Evolutionary conservation across 2,329 filamentous ascomycete genomes (phyloP).

Genomic region (Leptographium wingfieldii): DNA sequence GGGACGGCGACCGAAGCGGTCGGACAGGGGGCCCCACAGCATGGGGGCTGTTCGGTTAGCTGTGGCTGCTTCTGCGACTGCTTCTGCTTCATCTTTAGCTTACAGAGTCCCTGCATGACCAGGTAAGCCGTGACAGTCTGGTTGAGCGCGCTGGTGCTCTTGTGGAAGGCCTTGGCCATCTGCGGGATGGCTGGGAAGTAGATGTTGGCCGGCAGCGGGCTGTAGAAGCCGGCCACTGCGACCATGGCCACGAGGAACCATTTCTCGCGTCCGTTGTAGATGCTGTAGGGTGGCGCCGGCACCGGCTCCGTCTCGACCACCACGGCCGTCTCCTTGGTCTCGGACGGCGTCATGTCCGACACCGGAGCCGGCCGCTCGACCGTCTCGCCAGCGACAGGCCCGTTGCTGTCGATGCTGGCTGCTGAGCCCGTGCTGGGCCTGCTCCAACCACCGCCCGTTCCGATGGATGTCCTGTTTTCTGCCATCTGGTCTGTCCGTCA

Average conservation of each 20-base stretch:
- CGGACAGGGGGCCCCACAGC: conserved; percentile 23
- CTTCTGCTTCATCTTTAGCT: not conserved
- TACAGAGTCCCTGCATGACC: conserved; percentile 18
- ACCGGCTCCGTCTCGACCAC: not conserved
- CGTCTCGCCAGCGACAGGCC: not conserved
- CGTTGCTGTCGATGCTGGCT: not conserved
- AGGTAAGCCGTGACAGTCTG: conserved; percentile 21
- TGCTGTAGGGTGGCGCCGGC: conserved; percentile 12
- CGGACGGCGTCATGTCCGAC: not conserved
- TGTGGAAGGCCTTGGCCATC: conserved; percentile 16
- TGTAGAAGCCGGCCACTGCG: conserved; percentile 16
- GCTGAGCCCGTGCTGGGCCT: not conserved
- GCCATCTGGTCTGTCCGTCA: not conserved
- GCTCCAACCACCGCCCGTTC: not conserved
- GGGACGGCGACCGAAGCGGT: conserved; percentile 20
- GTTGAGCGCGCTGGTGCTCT: conserved; percentile 19
- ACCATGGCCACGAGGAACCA: conserved; percentile 17
- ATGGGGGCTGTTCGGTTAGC: conserved; percentile 14
- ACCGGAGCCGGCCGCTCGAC: not conserved
- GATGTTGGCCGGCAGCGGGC: conserved; percentile 22
- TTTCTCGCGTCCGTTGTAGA: conserved; percentile 16
- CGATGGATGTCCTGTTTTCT: not conserved
- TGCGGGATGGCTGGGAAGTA: conserved; percentile 21
- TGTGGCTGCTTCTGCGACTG: not conserved
- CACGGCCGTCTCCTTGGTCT: not conserved